Evolutionary conservation across 192 early-diverging fungal genomes (phyloP), one percentile per base, ranked within the genome.

Genomic region (Umbelopsis sp.): DNA sequence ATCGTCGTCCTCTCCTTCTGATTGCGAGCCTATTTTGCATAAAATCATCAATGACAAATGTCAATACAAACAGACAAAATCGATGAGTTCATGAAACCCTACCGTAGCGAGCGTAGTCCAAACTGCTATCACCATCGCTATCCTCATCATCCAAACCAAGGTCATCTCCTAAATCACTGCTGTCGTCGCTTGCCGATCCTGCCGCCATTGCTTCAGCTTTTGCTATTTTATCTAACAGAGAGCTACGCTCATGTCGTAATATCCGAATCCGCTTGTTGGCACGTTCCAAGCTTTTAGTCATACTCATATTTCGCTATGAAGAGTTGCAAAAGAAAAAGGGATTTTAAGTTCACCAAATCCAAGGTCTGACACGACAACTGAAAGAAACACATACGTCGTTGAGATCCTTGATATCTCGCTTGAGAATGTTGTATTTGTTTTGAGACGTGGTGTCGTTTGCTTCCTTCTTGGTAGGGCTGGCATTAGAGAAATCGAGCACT

Each of bases 51-150:
- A 33, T 41, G 37, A 41, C 37, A 41, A 41, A 41, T 41, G 37
- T 41, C 37, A 0, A 41, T 41, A 41, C 37, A 30, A 30, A 30
- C 1, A 30, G 27, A 30, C 3, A 30, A 30, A 30, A 30, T 30
- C 1, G 7, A 41, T 41, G 10, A 41, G 2, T 0, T 10, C 37
- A 6, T 9, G 6, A 41, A 41, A 41, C 55, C 55, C 15, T n/a
- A 61, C 55, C 55, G 16, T 61, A 61, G 18, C 55, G 55, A 15
- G 55, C 55, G 30, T 61, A 61, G 18, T 61, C 55, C 27, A 61
- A n/a, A 33, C 55, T 61, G 33, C 55, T 61, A 18, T 61, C 55
- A 12, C 55, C 55, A 61, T 61, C 55, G 25, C 55, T 61, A 41
- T 41, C 37, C 2, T 61, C 55, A 35, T 61, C 55, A 25, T 61